phyloP scores from a whole-genome alignment of 306 rosid genomes.

The Vigna unguiculata region DNA sequence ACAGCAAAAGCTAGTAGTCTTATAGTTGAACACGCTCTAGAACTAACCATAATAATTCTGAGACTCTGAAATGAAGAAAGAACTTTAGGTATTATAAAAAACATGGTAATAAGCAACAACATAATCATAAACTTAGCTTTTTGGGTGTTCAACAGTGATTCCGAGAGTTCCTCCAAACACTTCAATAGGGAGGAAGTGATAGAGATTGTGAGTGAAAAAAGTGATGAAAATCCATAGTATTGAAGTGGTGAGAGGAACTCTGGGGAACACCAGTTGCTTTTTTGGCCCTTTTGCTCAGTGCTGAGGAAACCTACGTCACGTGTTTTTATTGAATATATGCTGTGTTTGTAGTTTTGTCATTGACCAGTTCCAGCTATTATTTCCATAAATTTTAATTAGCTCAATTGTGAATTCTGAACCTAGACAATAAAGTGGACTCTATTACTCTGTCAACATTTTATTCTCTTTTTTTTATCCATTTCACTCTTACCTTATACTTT shows the following conservation, averaged over 20 bases:
- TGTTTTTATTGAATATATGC: neutral
- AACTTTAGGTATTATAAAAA: neutral
- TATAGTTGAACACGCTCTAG: neutral
- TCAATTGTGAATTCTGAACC: neutral
- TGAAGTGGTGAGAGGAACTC: slow-evolving; percentile 41
- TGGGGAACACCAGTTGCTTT: slow-evolving; percentile 19
- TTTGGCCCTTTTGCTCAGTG: neutral
- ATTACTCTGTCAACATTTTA: neutral
- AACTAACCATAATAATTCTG: neutral
- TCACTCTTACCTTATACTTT: neutral
- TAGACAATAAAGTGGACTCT: neutral
- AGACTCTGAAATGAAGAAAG: neutral
- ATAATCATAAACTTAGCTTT: neutral
- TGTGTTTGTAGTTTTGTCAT: neutral
- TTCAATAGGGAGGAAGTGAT: slow-evolving; percentile 40
- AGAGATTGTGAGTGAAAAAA: neutral
- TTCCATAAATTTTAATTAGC: neutral
- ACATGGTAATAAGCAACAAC: neutral
- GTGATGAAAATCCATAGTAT: neutral
- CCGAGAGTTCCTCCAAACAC: slow-evolving; percentile 65
- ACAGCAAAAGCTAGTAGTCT: neutral
- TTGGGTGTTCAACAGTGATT: slow-evolving; percentile 35
- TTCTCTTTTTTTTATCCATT: neutral
- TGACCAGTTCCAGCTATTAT: neutral
- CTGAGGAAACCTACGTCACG: neutral